A percentile compares a stretch with the other conserved stretches of the same genome.
Conservation (phyloP, 495 filamentous ascomycete genomes). For the Usnea hakonensis region DNA sequence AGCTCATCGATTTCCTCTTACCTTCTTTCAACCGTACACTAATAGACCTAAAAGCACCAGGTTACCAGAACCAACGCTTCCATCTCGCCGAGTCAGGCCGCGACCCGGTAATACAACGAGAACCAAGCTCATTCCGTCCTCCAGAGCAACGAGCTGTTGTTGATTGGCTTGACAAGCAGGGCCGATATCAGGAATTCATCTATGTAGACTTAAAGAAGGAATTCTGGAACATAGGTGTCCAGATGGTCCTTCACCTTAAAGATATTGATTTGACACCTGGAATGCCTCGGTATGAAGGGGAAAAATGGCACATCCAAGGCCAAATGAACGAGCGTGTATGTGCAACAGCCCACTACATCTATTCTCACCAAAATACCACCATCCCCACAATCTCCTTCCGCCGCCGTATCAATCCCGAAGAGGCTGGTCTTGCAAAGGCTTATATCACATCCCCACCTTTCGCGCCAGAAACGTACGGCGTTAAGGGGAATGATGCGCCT, state of each 20-base stretch:
- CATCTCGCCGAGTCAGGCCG: constrained; percentile 24
- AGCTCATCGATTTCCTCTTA: constrained; percentile 34
- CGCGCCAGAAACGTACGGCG: constrained; percentile 30
- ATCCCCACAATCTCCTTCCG: constrained; percentile 30
- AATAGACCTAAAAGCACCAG: constrained; percentile 33
- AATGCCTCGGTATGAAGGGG: constrained; percentile 28
- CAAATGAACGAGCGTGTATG: constrained; percentile 40
- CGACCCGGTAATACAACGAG: constrained; percentile 24
- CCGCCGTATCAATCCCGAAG: constrained; percentile 25
- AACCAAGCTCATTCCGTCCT: constrained; percentile 21
- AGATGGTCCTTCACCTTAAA: constrained; percentile 34
- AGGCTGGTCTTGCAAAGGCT: constrained; percentile 24
- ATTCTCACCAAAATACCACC: constrained; percentile 27
- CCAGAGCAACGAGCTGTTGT: constrained; percentile 1
- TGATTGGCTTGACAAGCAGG: constrained; percentile 20
- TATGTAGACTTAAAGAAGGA: constrained; percentile 30
- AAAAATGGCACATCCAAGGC: constrained; percentile 36
- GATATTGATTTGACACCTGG: constrained; percentile 33
- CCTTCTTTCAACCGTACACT: constrained; percentile 37
- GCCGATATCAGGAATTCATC: constrained; percentile 24
- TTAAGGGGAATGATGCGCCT: constrained; percentile 27
- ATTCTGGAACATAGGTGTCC: constrained; percentile 37
- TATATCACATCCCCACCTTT: constrained; percentile 28
- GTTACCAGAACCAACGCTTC: constrained; percentile 20
- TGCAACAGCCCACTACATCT: constrained; percentile 28